Base-by-base conservation (phyloP, 371 early-diverging fungal genomes). In the Rhizopus sp. region DNA sequence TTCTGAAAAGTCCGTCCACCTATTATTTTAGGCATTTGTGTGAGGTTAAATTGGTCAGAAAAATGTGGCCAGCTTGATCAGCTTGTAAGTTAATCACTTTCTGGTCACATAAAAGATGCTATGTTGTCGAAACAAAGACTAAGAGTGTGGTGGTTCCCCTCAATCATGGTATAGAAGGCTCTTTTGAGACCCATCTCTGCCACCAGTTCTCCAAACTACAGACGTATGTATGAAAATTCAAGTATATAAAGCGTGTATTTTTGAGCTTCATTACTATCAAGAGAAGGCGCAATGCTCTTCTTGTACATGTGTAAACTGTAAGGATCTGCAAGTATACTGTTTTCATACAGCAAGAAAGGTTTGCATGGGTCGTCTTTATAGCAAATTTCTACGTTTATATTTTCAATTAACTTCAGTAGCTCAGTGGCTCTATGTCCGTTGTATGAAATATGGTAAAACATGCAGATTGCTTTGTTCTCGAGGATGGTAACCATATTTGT, bases 391-490 rank as follows among this genome's bases (percentile, higher is more conserved):
- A n/a, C n/a, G n/a, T n/a, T n/a, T n/a, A n/a, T n/a, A n/a, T n/a
- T n/a, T n/a, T n/a, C n/a, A n/a, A n/a, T n/a, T n/a, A n/a, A n/a
- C n/a, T n/a, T n/a, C n/a, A 61, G 33, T 33, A 53, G 37, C 34
- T 53, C 61, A 29, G 42, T 42, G 17, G 60, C 60, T 40, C 48
- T 60, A 44, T 31, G 33, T 33, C 33, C 49, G 41, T 30, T 34
- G 42, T 60, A 41, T 54, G 54, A 35, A 40, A 48, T 32, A 37
- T 60, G 60, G 42, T 60, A 60, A 17, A 60, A 60, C 55, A 60
- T 60, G 29, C 60, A 54, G 16, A 49, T 60, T 31, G 49, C 48
- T 56, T 56, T 48, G 47, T 48, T 40, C 16, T 49, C 33, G 37
- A 49, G 47, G 39, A 53, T 59, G 34, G 39, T 42, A 35, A 42